Evolutionary conservation across 768 basidiomycete species (phyloP).

Genomic region (Sarcodon aspratus): DNA sequence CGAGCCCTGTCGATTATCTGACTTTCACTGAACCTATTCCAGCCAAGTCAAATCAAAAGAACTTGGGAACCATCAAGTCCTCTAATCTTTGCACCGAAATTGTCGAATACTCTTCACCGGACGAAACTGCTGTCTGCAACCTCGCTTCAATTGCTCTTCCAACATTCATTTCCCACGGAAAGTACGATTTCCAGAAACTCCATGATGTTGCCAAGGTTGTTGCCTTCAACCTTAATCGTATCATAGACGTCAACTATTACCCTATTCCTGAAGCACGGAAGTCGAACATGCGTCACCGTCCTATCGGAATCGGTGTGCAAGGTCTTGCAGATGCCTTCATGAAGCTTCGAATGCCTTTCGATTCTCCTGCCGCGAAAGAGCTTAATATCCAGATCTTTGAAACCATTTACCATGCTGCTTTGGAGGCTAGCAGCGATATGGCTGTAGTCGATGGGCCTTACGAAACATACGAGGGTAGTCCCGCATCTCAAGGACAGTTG

Average conservation of each 20-base stretch:
- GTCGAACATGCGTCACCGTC: slow-evolving; percentile 96
- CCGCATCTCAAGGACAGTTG: slow-evolving; percentile 77
- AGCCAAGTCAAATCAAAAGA: slow-evolving; percentile 98
- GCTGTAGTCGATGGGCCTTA: slow-evolving; percentile 75
- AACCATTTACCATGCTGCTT: slow-evolving; percentile 94
- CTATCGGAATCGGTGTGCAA: slow-evolving; percentile 95
- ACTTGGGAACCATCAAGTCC: slow-evolving; percentile 97
- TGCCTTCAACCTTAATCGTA: slow-evolving; percentile 82
- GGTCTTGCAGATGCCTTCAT: slow-evolving; percentile 98
- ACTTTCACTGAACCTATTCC: slow-evolving; percentile 1
- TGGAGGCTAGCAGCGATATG: slow-evolving; percentile 85
- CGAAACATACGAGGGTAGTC: slow-evolving; percentile 83
- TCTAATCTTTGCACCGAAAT: slow-evolving; percentile 99
- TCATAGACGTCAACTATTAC: slow-evolving; percentile 95
- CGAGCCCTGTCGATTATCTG: neutral
- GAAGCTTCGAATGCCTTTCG: slow-evolving; percentile 93
- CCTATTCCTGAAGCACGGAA: slow-evolving; percentile 84
- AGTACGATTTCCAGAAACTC: slow-evolving; percentile 90
- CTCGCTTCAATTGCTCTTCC: slow-evolving; percentile 95
- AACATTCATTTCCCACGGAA: slow-evolving; percentile 71
- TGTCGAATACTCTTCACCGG: slow-evolving; percentile 94
- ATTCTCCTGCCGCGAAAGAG: slow-evolving; percentile 72
- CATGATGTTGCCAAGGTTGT: slow-evolving; percentile 93
- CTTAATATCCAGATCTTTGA: slow-evolving; percentile 97
- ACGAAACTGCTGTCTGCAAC: slow-evolving; percentile 98